A percentile compares a stretch with the other conserved stretches of the same genome.
Evolutionary conservation across 495 filamentous ascomycete genomes (phyloP).

Genomic region (Trichoderma erinaceum): DNA sequence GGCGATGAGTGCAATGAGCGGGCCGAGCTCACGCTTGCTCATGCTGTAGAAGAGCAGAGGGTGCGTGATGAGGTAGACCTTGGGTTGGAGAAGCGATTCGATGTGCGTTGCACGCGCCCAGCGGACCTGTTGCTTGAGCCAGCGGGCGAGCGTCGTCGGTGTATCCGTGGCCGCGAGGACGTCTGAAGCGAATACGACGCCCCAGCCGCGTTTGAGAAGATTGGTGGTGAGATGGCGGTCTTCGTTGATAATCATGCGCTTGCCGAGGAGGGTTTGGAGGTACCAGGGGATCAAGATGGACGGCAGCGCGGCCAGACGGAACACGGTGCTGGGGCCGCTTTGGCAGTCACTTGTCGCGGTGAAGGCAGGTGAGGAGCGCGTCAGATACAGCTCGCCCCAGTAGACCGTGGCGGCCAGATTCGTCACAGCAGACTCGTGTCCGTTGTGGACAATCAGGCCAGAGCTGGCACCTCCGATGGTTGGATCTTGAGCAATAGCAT

Average conservation of each 20-base stretch:
- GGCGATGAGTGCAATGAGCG: not conserved
- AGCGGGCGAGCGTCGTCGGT: not conserved
- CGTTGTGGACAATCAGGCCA: not conserved
- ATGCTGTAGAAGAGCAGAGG: constrained; percentile 12
- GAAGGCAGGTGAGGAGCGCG: not conserved
- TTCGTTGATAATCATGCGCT: constrained; percentile 12
- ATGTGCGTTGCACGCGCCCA: constrained; percentile 6
- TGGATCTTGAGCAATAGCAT: not conserved
- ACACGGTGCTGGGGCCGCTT: constrained; percentile 3
- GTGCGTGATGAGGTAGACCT: not conserved
- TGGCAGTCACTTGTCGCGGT: constrained; percentile 3
- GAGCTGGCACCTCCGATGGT: constrained; percentile 4
- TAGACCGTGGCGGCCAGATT: constrained; percentile 3
- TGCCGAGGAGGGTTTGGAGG: not conserved
- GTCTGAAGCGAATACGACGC: constrained; percentile 1
- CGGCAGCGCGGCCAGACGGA: not conserved
- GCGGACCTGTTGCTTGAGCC: constrained; percentile 7
- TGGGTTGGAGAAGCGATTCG: constrained; percentile 1
- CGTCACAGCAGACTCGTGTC: not conserved
- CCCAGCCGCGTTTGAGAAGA: not conserved
- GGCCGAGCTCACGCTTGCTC: constrained; percentile 6
- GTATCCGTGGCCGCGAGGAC: not conserved
- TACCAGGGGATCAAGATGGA: constrained; percentile 11
- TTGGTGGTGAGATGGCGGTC: constrained; percentile 7
- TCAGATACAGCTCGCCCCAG: constrained; percentile 9